phyloP scores from a whole-genome alignment of 129 eudicot genomes.

The Chrysanthemum seticuspe region DNA sequence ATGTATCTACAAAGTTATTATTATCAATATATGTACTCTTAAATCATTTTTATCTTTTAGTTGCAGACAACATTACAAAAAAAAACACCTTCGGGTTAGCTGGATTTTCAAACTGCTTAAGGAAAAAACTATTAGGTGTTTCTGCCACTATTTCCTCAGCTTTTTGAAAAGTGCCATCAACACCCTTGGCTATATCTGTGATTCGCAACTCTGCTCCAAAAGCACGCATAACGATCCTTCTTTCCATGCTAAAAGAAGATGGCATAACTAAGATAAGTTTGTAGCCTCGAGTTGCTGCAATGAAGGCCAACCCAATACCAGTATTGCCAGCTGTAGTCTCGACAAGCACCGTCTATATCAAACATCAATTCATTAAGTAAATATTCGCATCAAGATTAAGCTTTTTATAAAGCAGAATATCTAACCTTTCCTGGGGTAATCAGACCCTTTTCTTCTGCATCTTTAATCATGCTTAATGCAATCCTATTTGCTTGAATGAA shows the following conservation, averaged over 20 bases:
- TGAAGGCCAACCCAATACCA: conserved; percentile 74
- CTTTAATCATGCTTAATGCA: conserved; percentile 64
- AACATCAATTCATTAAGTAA: neutral
- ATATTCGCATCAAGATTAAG: neutral
- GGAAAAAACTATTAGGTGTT: conserved; percentile 51
- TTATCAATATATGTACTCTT: neutral
- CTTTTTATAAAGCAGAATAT: neutral
- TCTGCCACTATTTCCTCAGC: conserved; percentile 48
- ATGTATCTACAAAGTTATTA: conserved; percentile 44
- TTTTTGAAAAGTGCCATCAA: conserved; percentile 36
- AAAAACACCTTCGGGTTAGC: conserved; percentile 68
- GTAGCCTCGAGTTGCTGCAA: conserved; percentile 72
- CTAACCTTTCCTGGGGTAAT: conserved; percentile 72
- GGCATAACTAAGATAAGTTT: conserved; percentile 65
- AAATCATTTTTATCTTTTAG: neutral
- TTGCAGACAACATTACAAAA: neutral
- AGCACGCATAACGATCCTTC: conserved; percentile 58
- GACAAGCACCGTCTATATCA: conserved; percentile 51
- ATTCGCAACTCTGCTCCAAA: conserved; percentile 68
- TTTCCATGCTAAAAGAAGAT: conserved; percentile 48
- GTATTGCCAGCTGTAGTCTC: conserved; percentile 77
- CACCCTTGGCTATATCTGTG: conserved; percentile 44
- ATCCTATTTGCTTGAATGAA: conserved; percentile 35
- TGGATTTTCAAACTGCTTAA: conserved; percentile 61
- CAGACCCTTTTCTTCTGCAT: conserved; percentile 76